A percentile compares a stretch with the other conserved stretches of the same genome.
phyloP scores from a whole-genome alignment of 2,329 filamentous ascomycete species.

The Trichophyton rubrum region DNA sequence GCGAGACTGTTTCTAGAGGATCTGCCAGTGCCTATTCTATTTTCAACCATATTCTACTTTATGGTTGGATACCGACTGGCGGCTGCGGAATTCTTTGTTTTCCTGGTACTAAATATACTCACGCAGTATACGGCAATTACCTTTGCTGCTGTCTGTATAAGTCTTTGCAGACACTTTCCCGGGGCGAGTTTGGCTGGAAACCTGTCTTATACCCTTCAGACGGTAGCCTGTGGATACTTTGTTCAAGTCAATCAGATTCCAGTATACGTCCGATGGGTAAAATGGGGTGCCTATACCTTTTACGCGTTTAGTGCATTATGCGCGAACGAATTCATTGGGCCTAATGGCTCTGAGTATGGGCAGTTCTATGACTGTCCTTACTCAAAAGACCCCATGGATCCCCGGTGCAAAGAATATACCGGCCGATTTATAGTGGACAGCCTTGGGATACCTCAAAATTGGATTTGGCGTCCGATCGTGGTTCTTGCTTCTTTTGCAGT shows the following conservation, averaged over 20 bases:
- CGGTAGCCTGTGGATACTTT: constrained; percentile 64
- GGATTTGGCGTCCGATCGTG: constrained; percentile 55
- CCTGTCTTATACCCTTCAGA: constrained; percentile 59
- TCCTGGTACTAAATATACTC: constrained; percentile 55
- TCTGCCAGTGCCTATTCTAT: constrained; percentile 58
- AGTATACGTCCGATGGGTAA: constrained; percentile 66
- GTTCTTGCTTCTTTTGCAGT: constrained; percentile 49
- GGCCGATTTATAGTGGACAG: constrained; percentile 57
- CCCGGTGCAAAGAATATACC: constrained; percentile 55
- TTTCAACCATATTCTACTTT: constrained; percentile 61
- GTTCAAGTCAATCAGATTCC: constrained; percentile 62
- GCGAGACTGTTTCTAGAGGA: constrained; percentile 60
- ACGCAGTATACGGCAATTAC: constrained; percentile 63
- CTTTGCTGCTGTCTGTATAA: constrained; percentile 56
- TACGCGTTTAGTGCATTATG: constrained; percentile 60
- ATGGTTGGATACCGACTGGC: constrained; percentile 61
- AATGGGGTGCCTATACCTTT: constrained; percentile 34
- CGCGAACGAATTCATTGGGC: constrained; percentile 54
- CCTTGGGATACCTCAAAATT: constrained; percentile 54
- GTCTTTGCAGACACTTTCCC: constrained; percentile 53
- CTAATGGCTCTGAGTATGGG: constrained; percentile 32
- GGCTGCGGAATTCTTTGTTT: constrained; percentile 55
- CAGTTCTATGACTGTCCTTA: constrained; percentile 62
- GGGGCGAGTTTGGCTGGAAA: constrained; percentile 62
- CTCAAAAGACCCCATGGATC: constrained; percentile 48